phyloP scores from a whole-genome alignment of 495 filamentous ascomycete genomes.

The Corynascus novoguineensis region DNA sequence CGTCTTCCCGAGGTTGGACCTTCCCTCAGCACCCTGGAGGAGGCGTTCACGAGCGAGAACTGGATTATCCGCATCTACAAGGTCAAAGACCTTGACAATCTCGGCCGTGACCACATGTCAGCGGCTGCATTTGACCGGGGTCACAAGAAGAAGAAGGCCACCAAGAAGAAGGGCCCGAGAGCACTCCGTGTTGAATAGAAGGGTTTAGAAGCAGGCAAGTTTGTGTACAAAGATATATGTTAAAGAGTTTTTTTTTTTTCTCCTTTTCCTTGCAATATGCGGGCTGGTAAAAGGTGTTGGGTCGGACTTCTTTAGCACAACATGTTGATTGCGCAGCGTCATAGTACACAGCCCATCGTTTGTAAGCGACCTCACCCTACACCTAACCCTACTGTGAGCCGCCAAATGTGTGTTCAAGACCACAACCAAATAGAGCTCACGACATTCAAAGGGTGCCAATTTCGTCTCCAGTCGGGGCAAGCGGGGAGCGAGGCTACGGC shows the following conservation, averaged over 20 bases:
- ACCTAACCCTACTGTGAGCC: not conserved
- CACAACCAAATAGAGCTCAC: not conserved
- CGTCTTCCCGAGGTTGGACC: slow-evolving; percentile 82
- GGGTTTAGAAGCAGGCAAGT: not conserved
- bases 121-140: slow-evolving; percentile 88
- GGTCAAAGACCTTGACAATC: slow-evolving; percentile 96
- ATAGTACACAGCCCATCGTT: not conserved
- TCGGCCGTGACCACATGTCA: slow-evolving; percentile 80
- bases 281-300: slow-evolving; percentile 19
- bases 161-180: slow-evolving; percentile 72
- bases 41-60: slow-evolving; percentile 98
- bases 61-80: slow-evolving; percentile 99
- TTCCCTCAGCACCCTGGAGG: slow-evolving; percentile 80
- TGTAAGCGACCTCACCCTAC: not conserved
- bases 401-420: not conserved
- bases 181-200: slow-evolving; percentile 77
- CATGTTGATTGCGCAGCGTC: slow-evolving; percentile 6
- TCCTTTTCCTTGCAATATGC: slow-evolving; percentile 11
- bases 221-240: slow-evolving; percentile 18
- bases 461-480: not conserved
- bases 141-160: slow-evolving; percentile 84
- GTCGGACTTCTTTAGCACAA: slow-evolving; percentile 25
- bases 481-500: not conserved
- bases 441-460: not conserved
- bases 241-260: slow-evolving; percentile 22